Base-by-base conservation (phyloP, 2,329 filamentous ascomycete genomes). In the Phialophora chinensis region DNA sequence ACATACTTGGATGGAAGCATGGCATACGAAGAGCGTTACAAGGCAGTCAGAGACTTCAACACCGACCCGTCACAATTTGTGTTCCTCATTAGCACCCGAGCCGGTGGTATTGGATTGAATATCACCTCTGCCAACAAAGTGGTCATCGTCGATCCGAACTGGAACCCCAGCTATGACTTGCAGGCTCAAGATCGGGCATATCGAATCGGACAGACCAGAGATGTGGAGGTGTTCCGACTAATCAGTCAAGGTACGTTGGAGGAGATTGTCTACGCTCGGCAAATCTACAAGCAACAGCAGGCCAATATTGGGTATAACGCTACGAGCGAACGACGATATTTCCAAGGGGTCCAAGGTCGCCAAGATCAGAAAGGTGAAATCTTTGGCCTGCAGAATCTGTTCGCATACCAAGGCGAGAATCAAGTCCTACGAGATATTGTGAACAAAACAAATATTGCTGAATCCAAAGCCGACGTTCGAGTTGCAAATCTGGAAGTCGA, bases 251-350 rank as follows among this genome's bases (percentile, higher is more conserved):
- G 95, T 0, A 98, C 95, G 0, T 92, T 99, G 17, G 95, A 99
- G 75, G 95, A 99, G 77, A 95, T 97, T 62, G 92, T 98, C 7
- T 99, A 99, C 74, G 95, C 94, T 0, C 87, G 95, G 6, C 95
- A 99, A 74, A 95, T 99, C 47, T 99, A 99, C 84, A 99, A 99
- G 78, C 95, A 99, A 75, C 95, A 99, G 74, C 95, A 98, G 79
- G 94, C 95, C 29, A 98, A 97, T 74, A 98, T 99, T 66, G 95
- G 92, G 0, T 98, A 99, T 78, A 96, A 90, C 38, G 95, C 95
- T 0, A 96, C 92, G 0, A 90, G 89, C 4, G 95, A 99, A 78
- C 88, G 95, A 3, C 88, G 95, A 1, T 99, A 99, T 77, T 99
- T 99, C 81, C 93, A 90, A 72, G 95, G 95, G 49, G 92, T 98